Percentiles rank a stretch among this genome's conserved stretches.
These are phyloP conservation scores for Neolentinus lepideus DNA, from an alignment of 1,284 basidiomycete species.

Conservation along the genomic window DNA sequence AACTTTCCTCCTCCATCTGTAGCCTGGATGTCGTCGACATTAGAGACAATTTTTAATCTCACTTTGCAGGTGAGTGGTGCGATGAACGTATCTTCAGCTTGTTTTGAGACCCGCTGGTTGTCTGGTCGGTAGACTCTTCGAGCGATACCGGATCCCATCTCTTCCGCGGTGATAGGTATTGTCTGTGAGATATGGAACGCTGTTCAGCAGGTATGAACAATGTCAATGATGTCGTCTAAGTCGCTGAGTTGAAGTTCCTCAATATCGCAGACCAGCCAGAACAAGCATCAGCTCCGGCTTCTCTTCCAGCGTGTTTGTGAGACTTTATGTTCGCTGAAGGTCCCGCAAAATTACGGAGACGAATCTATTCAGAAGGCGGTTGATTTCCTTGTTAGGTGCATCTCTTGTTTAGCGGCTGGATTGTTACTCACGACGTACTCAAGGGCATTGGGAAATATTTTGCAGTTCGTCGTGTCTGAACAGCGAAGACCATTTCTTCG, in stretches of 20 bases:
- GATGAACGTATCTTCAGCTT: neutral
- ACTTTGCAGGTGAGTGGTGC: neutral
- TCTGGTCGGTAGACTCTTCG: neutral
- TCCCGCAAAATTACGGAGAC: neutral
- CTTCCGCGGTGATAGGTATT: neutral
- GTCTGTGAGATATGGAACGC: neutral
- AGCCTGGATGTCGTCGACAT: neutral
- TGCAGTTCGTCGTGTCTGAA: neutral
- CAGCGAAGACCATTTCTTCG: neutral
- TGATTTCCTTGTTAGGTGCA: neutral
- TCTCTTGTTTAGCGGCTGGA: neutral
- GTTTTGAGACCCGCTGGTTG: neutral
- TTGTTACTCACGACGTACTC: too few species aligned
- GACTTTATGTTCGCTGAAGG: neutral
- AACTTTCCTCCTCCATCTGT: neutral
- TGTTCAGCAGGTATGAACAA: neutral
- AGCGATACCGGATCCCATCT: neutral
- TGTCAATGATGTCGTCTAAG: neutral
- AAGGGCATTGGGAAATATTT: neutral
- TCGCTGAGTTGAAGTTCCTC: neutral
- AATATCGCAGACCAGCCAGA: neutral
- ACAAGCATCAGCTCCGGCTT: neutral
- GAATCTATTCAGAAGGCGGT: neutral
- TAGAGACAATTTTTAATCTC: neutral
- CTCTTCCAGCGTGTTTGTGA: neutral